Percentiles rank a stretch among this genome's conserved stretches.
These are phyloP conservation scores for Stereum hirsutum DNA, from an alignment of 1,284 basidiomycete genomes.

Conservation along the genomic window DNA sequence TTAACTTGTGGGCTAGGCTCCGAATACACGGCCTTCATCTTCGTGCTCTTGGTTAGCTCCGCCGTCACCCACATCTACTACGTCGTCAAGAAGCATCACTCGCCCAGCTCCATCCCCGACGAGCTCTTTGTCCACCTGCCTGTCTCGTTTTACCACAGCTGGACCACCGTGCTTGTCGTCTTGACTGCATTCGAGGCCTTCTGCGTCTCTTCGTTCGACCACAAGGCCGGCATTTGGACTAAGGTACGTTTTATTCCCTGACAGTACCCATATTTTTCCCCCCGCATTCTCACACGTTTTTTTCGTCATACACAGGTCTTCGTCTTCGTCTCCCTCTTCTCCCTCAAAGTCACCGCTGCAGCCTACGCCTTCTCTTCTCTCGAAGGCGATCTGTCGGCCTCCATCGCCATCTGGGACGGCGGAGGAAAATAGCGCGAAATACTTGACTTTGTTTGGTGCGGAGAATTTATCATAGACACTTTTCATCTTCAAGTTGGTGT, in stretches of 20 bases:
- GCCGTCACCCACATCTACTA: slow-evolving; percentile 90
- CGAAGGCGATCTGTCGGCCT: slow-evolving; percentile 88
- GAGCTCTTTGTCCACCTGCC: slow-evolving; percentile 81
- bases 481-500: slow-evolving; percentile 78
- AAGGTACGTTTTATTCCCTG: slow-evolving; percentile 92
- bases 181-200: slow-evolving; percentile 89
- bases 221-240: slow-evolving; percentile 79
- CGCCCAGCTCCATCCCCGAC: slow-evolving; percentile 53
- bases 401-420: slow-evolving; percentile 80
- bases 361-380: slow-evolving; percentile 85
- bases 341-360: slow-evolving; percentile 88
- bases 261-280: slow-evolving; percentile 32
- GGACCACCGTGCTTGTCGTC: slow-evolving; percentile 88
- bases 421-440: too few relatives aligned
- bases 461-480: slow-evolving; percentile 76
- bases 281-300: slow-evolving; percentile 4
- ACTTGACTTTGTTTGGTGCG: too few relatives aligned
- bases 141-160: slow-evolving; percentile 92
- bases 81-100: slow-evolving; percentile 79
- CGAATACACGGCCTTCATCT: slow-evolving; percentile 77
- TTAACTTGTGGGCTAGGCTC: slow-evolving; percentile 67
- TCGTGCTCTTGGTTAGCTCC: slow-evolving; percentile 79
- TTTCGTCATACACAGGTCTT: slow-evolving; percentile 10
- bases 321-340: slow-evolving; percentile 44
- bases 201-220: slow-evolving; percentile 62